A percentile compares a stretch with the other conserved stretches of the same genome.
Conservation (phyloP, 2,329 filamentous ascomycete genomes). For the Aaosphaeria arxii region DNA sequence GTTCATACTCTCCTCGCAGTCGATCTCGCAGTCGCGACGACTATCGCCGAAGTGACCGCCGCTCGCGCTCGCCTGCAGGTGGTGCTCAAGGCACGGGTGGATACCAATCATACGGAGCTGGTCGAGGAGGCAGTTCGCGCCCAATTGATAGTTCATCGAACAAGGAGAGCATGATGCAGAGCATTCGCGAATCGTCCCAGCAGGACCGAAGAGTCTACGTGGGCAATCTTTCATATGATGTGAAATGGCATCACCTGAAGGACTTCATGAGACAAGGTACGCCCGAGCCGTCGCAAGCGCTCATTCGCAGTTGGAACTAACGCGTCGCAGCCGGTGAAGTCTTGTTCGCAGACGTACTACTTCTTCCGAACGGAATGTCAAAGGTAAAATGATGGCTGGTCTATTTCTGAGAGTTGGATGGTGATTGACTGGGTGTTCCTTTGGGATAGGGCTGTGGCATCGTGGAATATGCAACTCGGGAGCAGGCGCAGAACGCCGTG, state of each 20-base stretch:
- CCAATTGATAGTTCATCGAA: constrained; percentile 78
- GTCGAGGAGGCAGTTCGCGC: constrained; percentile 54
- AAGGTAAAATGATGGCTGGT: constrained; percentile 98
- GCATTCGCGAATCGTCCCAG: constrained; percentile 88
- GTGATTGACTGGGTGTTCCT: constrained; percentile 97
- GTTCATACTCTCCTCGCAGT: constrained; percentile 61
- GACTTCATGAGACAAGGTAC: constrained; percentile 99
- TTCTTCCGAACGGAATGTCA: constrained; percentile 99
- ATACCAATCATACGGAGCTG: constrained; percentile 54
- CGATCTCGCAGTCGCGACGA: constrained; percentile 75
- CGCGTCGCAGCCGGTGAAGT: constrained; percentile 83
- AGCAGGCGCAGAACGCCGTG: constrained; percentile 97
- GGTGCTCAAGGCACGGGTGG: constrained; percentile 67
- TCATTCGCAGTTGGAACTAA: constrained; percentile 24
- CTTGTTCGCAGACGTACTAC: constrained; percentile 97
- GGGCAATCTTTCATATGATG: constrained; percentile 97
- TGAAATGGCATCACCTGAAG: constrained; percentile 99
- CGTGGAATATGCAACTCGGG: constrained; percentile 99
- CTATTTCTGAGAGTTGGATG: constrained; percentile 70
- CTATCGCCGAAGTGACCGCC: constrained; percentile 45
- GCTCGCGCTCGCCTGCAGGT: constrained; percentile 84
- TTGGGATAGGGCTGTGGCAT: constrained; percentile 99
- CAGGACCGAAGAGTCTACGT: constrained; percentile 99
- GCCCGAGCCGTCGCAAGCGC: constrained; percentile 32
- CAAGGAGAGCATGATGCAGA: constrained; percentile 95